These are phyloP conservation scores for Alternaria viburni DNA, from an alignment of 2,329 filamentous ascomycete genomes.

Conservation along the genomic window DNA sequence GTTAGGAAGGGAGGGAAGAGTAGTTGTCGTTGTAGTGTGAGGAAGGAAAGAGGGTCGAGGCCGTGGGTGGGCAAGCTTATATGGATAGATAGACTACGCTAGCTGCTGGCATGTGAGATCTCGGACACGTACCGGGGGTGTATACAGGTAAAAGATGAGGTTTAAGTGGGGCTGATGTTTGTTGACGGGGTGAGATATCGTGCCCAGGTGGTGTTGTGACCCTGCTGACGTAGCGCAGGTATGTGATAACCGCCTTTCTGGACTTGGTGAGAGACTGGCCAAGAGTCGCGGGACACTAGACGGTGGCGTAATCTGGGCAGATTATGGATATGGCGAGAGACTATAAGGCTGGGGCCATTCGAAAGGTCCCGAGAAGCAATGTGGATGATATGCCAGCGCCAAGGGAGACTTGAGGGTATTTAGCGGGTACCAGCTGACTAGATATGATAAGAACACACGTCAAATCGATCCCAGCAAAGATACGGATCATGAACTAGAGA, in stretches of 20 bases:
- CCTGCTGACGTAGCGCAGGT: no score
- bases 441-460: no score
- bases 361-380: no score
- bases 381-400: no score
- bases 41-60: conserved; percentile 18
- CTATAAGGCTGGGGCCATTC: no score
- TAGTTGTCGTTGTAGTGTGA: conserved; percentile 18
- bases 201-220: background rate
- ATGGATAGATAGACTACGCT: conserved; percentile 2
- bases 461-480: no score
- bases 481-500: no score
- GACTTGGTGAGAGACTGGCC: conserved; percentile 1
- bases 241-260: background rate
- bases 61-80: conserved; percentile 19
- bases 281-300: background rate
- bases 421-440: no score
- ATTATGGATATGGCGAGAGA: no score
- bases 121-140: background rate
- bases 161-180: background rate
- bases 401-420: no score
- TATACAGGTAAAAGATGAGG: conserved; percentile 14
- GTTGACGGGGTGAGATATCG: background rate
- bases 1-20: conserved; percentile 3
- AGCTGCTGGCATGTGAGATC: background rate
- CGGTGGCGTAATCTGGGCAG: background rate